A percentile compares a stretch with the other conserved stretches of the same genome.
These are phyloP conservation scores for Lomentospora prolificans DNA, from an alignment of 2,329 filamentous ascomycete species.

Conservation along the genomic window DNA sequence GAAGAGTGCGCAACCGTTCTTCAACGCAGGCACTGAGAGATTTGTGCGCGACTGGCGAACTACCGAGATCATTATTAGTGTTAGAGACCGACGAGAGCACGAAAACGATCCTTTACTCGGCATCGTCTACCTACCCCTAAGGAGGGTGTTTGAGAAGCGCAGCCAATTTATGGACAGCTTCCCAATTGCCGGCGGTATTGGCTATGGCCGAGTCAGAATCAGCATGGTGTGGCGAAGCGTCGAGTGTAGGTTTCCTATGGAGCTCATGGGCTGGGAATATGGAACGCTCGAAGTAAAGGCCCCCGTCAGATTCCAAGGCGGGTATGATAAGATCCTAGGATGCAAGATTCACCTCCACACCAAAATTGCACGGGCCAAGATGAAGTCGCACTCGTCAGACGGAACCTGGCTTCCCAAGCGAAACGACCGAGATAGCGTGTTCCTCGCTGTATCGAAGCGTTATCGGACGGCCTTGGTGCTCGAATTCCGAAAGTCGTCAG, in stretches of 20 bases:
- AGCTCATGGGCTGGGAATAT: slow-evolving; percentile 87
- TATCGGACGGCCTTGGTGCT: slow-evolving; percentile 86
- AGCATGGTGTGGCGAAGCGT: slow-evolving; percentile 85
- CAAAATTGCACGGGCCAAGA: slow-evolving; percentile 64
- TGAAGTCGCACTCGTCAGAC: not conserved
- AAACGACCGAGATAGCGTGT: slow-evolving; percentile 33
- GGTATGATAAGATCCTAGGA: slow-evolving; percentile 54
- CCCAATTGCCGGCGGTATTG: slow-evolving; percentile 87
- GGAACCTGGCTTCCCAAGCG: slow-evolving; percentile 11
- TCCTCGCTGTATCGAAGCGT: slow-evolving; percentile 79
- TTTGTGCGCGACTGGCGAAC: slow-evolving; percentile 93
- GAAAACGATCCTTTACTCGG: slow-evolving; percentile 93
- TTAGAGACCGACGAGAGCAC: slow-evolving; percentile 78
- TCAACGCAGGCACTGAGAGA: slow-evolving; percentile 89
- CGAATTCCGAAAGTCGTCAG: slow-evolving; percentile 57
- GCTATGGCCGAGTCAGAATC: slow-evolving; percentile 82
- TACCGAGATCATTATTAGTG: slow-evolving; percentile 73
- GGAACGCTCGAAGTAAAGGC: slow-evolving; percentile 86
- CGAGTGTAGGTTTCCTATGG: slow-evolving; percentile 73
- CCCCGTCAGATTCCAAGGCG: slow-evolving; percentile 50
- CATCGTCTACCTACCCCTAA: slow-evolving; percentile 78
- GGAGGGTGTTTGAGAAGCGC: slow-evolving; percentile 76
- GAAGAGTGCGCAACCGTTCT: slow-evolving; percentile 88
- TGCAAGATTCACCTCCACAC: slow-evolving; percentile 73
- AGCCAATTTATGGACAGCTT: slow-evolving; percentile 90